phyloP scores from a whole-genome alignment of 345 rosid species.

The Cardiospermum halicacabum region DNA sequence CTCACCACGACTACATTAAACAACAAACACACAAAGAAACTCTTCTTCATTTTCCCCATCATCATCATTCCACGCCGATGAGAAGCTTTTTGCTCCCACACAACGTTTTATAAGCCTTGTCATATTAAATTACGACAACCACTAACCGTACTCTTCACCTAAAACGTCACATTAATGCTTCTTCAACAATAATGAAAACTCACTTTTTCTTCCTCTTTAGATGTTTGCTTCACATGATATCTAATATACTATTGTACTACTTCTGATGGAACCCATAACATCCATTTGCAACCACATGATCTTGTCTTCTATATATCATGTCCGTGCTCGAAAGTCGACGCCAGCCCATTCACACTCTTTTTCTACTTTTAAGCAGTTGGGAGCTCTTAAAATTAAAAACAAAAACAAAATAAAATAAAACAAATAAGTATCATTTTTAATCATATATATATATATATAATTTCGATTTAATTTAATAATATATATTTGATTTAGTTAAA shows the following conservation, averaged over 20 bases:
- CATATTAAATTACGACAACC: background rate
- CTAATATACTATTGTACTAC: too few relatives aligned
- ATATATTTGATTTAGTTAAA: too few relatives aligned
- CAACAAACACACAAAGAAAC: constrained; percentile 37
- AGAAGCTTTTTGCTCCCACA: background rate
- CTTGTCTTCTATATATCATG: too few relatives aligned
- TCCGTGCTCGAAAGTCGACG: background rate
- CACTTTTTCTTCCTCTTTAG: background rate
- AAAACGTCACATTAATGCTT: background rate
- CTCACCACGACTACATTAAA: constrained; percentile 34
- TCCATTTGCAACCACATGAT: background rate
- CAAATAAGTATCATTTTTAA: too few relatives aligned
- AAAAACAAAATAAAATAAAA: too few relatives aligned
- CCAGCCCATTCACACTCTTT: background rate
- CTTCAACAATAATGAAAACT: background rate
- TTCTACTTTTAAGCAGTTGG: background rate
- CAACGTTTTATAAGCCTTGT: constrained; percentile 19
- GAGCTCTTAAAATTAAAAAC: background rate
- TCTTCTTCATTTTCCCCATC: constrained; percentile 15
- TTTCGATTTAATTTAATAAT: too few relatives aligned
- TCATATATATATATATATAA: too few relatives aligned
- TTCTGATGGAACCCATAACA: too few relatives aligned
- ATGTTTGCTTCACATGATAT: background rate
- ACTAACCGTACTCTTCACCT: background rate
- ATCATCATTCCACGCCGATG: constrained; percentile 30